A percentile compares a stretch with the other conserved stretches of the same genome.
phyloP scores from a whole-genome alignment of 2,329 filamentous ascomycete genomes.

The Aspergillus puulaauensis region DNA sequence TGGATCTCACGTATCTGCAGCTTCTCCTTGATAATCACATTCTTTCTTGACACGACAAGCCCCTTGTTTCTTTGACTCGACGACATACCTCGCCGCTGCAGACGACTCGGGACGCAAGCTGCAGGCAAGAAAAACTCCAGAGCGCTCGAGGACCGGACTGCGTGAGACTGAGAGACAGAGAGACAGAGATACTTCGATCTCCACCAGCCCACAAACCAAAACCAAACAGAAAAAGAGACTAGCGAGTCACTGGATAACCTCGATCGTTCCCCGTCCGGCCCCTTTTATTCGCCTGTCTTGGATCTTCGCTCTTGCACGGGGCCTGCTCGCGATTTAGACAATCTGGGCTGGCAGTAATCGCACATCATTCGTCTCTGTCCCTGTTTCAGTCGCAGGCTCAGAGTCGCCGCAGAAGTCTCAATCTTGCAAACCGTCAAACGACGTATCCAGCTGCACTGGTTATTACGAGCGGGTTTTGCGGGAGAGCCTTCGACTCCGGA shows the following conservation, averaged over 20 bases:
- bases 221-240: slow-evolving; percentile 10
- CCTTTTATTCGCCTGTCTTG: slow-evolving; percentile 15
- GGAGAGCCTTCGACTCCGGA: slow-evolving; percentile 5
- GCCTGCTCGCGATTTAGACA: background rate
- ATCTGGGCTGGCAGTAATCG: background rate
- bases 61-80: slow-evolving; percentile 4
- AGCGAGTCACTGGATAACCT: slow-evolving; percentile 10
- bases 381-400: background rate
- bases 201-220: slow-evolving; percentile 4
- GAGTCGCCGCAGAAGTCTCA: background rate
- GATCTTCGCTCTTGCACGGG: background rate
- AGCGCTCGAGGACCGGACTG: background rate
- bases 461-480: slow-evolving; percentile 7
- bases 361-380: background rate
- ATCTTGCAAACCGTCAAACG: background rate
- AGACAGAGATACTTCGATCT: background rate
- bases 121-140: background rate
- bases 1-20: background rate
- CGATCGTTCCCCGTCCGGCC: slow-evolving; percentile 15
- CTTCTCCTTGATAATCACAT: slow-evolving; percentile 5
- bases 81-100: background rate
- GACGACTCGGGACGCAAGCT: background rate
- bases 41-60: slow-evolving; percentile 4
- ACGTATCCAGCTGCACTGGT: background rate
- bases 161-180: background rate